A percentile compares a stretch with the other conserved stretches of the same genome.
Evolutionary conservation across 2,329 filamentous ascomycete genomes (phyloP).

Genomic region (Aspergillus aculeatinus): DNA sequence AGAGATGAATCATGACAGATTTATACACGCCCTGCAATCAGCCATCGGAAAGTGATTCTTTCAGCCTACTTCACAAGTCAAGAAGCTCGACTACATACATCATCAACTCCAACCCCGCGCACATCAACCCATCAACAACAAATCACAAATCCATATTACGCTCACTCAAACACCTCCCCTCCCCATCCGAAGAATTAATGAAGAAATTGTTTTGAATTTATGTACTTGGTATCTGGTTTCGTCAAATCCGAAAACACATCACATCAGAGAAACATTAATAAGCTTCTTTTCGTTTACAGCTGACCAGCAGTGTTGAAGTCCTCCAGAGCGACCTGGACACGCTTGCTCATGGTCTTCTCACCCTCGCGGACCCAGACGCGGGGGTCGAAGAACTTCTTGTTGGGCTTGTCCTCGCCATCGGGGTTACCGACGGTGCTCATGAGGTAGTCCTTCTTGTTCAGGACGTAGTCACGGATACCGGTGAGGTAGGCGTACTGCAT

Average conservation of each 20-base stretch:
- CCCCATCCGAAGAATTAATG: not conserved
- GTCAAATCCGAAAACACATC: constrained; percentile 18
- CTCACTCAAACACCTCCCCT: constrained; percentile 4
- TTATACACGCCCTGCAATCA: too few species aligned
- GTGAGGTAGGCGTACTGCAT: constrained; percentile 91
- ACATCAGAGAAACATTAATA: constrained; percentile 11
- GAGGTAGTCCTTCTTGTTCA: constrained; percentile 94
- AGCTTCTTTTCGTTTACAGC: constrained; percentile 57
- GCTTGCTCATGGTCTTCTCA: constrained; percentile 91
- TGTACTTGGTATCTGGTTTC: constrained; percentile 23
- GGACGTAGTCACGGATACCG: constrained; percentile 92
- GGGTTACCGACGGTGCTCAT: constrained; percentile 87
- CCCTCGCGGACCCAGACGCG: constrained; percentile 90
- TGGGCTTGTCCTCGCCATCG: constrained; percentile 93
- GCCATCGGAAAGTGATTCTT: too few species aligned
- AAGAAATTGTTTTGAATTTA: constrained; percentile 12
- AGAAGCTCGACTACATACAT: not conserved
- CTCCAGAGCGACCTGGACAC: constrained; percentile 75
- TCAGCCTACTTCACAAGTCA: too few species aligned
- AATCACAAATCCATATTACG: constrained; percentile 3
- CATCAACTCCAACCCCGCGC: not conserved
- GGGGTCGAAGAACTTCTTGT: constrained; percentile 94
- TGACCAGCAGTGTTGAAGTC: constrained; percentile 88
- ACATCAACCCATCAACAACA: constrained; percentile 7
- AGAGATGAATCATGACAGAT: too few species aligned